phyloP scores from a whole-genome alignment of 768 basidiomycete genomes.

The Phylloporus arenicola region DNA sequence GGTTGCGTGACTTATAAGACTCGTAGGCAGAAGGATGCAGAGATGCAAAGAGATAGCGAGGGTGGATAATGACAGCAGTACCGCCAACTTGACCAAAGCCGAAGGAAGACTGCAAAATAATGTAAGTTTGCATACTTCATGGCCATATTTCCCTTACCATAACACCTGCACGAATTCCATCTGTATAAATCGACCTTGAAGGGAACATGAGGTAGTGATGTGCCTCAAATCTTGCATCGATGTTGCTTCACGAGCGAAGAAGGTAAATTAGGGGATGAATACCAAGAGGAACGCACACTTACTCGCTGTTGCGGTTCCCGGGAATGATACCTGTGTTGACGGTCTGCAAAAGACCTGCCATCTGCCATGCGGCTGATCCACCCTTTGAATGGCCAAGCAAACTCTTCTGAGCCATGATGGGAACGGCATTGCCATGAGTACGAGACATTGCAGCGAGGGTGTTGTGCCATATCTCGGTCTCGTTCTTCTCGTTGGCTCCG shows the following conservation, averaged over 20 bases:
- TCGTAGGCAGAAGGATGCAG: conserved; percentile 75
- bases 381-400: conserved; percentile 97
- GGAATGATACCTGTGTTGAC: conserved; percentile 84
- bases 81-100: conserved; percentile 99
- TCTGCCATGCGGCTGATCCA: conserved; percentile 97
- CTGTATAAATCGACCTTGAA: conserved; percentile 92
- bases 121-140: not conserved
- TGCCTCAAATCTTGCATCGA: conserved; percentile 87
- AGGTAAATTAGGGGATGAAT: not conserved
- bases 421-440: conserved; percentile 93
- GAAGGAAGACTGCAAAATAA: conserved; percentile 66
- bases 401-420: conserved; percentile 96
- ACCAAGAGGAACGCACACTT: conserved; percentile 33
- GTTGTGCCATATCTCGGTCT: conserved; percentile 95
- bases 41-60: conserved; percentile 83
- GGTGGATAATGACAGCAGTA: conserved; percentile 80
- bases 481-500: conserved; percentile 92
- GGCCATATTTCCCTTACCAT: conserved; percentile 53
- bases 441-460: conserved; percentile 86
- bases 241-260: conserved; percentile 51
- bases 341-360: conserved; percentile 86
- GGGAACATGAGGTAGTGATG: conserved; percentile 95
- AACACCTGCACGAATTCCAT: conserved; percentile 81
- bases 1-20: conserved; percentile 68
- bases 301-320: conserved; percentile 96